Evolutionary conservation across 2,329 filamentous ascomycete genomes (phyloP).

Genomic region (Fusarium heterosporum): DNA sequence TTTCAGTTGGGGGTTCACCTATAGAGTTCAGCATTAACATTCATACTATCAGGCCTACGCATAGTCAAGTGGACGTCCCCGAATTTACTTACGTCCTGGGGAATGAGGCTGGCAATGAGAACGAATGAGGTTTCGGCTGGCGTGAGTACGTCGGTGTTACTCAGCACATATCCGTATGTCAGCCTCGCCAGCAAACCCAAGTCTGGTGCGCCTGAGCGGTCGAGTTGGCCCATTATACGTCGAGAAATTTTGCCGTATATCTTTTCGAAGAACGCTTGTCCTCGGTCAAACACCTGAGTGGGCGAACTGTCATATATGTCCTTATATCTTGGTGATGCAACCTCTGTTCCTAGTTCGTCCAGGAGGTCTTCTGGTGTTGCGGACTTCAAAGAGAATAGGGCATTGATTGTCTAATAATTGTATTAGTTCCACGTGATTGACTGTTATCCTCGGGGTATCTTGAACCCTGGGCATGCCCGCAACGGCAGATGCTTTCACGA

Average conservation of each 20-base stretch:
- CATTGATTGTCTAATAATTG: constrained; percentile 41
- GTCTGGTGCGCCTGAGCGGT: constrained; percentile 43
- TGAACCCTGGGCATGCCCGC: constrained; percentile 45
- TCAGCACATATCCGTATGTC: constrained; percentile 45
- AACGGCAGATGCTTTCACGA: constrained; percentile 44
- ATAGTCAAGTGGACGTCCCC: neutral
- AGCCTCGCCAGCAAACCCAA: constrained; percentile 43
- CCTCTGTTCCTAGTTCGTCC: constrained; percentile 18
- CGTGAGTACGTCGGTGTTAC: constrained; percentile 44
- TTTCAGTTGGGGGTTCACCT: constrained; percentile 47
- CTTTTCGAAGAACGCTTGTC: constrained; percentile 40
- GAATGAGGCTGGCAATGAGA: constrained; percentile 46
- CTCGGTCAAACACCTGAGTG: constrained; percentile 33
- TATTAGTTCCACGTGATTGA: constrained; percentile 9
- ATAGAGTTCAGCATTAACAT: constrained; percentile 4
- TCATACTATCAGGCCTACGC: neutral
- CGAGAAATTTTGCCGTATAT: constrained; percentile 45
- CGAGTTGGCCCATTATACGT: constrained; percentile 46
- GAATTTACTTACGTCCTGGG: constrained; percentile 42
- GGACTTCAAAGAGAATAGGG: constrained; percentile 39
- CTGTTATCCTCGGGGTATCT: neutral
- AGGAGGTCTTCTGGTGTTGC: constrained; percentile 43
- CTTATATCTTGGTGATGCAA: constrained; percentile 21
- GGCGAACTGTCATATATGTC: constrained; percentile 39
- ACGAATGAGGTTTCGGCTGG: constrained; percentile 44